A percentile compares a stretch with the other conserved stretches of the same genome.
These are phyloP conservation scores for Penicillium sp. DNA, from an alignment of 2,329 filamentous ascomycete genomes.

Conservation along the genomic window DNA sequence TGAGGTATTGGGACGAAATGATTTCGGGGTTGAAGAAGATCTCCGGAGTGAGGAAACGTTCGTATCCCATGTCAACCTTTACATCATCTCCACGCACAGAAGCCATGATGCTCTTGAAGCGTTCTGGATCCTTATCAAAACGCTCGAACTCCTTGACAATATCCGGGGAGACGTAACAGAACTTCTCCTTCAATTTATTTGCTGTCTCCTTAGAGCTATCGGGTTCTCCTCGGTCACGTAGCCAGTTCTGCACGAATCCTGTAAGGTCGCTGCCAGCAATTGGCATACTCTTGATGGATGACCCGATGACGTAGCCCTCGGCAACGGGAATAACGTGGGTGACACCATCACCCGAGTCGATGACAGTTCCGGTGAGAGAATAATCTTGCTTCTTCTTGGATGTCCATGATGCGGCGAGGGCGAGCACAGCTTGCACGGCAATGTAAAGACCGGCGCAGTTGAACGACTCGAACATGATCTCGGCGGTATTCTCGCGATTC, in stretches of 20 bases:
- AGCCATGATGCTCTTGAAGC: constrained; percentile 82
- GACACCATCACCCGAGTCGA: constrained; percentile 97
- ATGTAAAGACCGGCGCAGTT: constrained; percentile 99
- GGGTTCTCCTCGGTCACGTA: constrained; percentile 92
- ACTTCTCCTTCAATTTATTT: constrained; percentile 97
- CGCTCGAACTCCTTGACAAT: constrained; percentile 98
- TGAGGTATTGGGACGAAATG: constrained; percentile 97
- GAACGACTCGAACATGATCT: constrained; percentile 99
- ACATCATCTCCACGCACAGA: constrained; percentile 81
- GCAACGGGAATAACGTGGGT: constrained; percentile 98
- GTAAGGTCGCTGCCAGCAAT: constrained; percentile 98
- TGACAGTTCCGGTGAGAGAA: constrained; percentile 94
- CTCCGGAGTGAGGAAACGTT: constrained; percentile 95
- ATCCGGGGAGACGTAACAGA: constrained; percentile 97
- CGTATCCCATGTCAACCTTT: constrained; percentile 90
- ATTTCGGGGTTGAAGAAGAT: constrained; percentile 99
- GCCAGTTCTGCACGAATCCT: constrained; percentile 94
- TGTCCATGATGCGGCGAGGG: constrained; percentile 95
- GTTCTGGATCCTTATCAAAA: constrained; percentile 88
- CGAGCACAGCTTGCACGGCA: constrained; percentile 94
- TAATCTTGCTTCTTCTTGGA: constrained; percentile 96
- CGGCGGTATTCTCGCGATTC: constrained; percentile 97
- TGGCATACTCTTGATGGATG: constrained; percentile 97
- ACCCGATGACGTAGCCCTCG: constrained; percentile 98
- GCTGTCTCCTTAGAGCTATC: constrained; percentile 97